These are phyloP conservation scores for Anthostomella pinea DNA, from an alignment of 2,329 filamentous ascomycete genomes.

Conservation along the genomic window DNA sequence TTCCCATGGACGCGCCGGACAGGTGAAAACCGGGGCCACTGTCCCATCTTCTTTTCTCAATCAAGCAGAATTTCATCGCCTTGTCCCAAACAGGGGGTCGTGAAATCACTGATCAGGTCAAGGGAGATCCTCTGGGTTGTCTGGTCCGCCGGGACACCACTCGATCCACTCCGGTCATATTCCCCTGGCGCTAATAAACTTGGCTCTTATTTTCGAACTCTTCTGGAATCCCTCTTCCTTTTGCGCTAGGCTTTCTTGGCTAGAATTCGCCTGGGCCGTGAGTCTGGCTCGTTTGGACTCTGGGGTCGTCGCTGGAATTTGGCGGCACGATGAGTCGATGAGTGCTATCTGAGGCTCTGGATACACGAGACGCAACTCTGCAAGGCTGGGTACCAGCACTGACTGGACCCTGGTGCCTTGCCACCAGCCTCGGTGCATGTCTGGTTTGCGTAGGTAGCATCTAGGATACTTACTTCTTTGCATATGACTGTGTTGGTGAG, in stretches of 20 bases:
- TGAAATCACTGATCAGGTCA: slow-evolving; percentile 12
- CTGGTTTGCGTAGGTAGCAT: no score
- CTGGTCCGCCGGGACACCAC: slow-evolving; percentile 19
- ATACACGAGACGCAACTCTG: no score
- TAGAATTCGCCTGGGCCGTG: no score
- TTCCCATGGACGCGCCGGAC: neutral
- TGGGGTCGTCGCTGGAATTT: neutral
- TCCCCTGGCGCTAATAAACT: slow-evolving; percentile 31
- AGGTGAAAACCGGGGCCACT: no score
- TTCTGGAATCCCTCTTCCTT: slow-evolving; percentile 33
- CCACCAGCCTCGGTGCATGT: no score
- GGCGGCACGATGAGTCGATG: no score
- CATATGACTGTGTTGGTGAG: no score
- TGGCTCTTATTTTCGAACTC: slow-evolving; percentile 30
- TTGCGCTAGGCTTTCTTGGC: slow-evolving; percentile 1
- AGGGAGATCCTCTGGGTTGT: slow-evolving; percentile 27
- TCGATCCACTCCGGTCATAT: slow-evolving; percentile 29
- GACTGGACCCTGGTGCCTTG: no score
- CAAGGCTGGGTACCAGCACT: no score
- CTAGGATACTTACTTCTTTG: no score
- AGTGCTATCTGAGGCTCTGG: no score
- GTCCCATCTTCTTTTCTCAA: slow-evolving; percentile 3
- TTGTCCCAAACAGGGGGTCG: slow-evolving; percentile 21
- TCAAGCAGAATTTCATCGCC: slow-evolving; percentile 7
- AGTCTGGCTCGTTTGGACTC: no score